Base-by-base conservation (phyloP, 2,329 filamentous ascomycete genomes). In the Cadophora sp. region DNA sequence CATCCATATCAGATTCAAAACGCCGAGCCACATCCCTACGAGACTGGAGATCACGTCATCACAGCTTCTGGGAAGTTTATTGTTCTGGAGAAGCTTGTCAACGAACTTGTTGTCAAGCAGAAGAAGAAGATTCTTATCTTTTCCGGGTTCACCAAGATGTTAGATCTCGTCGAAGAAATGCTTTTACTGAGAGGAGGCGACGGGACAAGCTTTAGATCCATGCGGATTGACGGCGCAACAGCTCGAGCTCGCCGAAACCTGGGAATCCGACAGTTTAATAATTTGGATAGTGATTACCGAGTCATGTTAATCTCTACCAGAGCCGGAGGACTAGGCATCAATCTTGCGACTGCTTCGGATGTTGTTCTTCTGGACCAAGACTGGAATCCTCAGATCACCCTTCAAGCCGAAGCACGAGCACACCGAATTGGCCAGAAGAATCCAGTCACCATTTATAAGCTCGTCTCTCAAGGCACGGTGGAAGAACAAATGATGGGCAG, bases 361-460 rank as follows among this genome's bases (percentile, higher is more conserved):
- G 95, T 99, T 68, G 97, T 99, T 73, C 97, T 99, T 71, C 88
- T 98, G 62, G 96, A 99, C 75, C 95, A 96, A 0, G 96, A 99
- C 76, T 98, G 97, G 83, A 99, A 99, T 70, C 96, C 96, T 0
- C 95, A 99, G 76, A 95, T 98, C 78, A 96, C 98, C 73, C 91
- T 98, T 43, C 96, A 99, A 79, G 96, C 96, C 0, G 85, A 98
- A 51, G 97, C 94, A 40, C 89, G 96, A 72, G 96, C 95, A 12
- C 96, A 99, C 79, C 91, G 96, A 31, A 98, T 99, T 71, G 96
- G 96, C 0, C 96, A 99, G 79, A 93, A 93, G 79, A 93, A 96
- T 73, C 97, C 97, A 73, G 96, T 98, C 0, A 86, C 98, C 0
- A 97, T 97, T 73, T 97, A 98, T 76, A 95, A 98, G 78, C 83